A percentile compares a stretch with the other conserved stretches of the same genome.
phyloP scores from a whole-genome alignment of 1,284 basidiomycete genomes.

The Trametes versicolor region DNA sequence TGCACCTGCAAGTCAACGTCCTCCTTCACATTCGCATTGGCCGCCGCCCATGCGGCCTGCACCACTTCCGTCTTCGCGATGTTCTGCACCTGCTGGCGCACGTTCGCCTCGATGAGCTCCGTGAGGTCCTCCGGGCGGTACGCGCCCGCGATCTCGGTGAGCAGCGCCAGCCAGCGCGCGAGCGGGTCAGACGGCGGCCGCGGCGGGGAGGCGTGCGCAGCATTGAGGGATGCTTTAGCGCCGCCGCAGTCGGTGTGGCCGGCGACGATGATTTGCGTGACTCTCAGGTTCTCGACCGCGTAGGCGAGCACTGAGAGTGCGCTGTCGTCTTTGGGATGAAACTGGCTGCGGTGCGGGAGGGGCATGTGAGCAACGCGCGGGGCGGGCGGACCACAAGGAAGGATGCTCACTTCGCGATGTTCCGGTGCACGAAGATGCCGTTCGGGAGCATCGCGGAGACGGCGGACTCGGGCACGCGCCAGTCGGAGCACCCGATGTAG shows the following conservation, averaged over 20 bases:
- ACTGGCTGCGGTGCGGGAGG: slow-evolving; percentile 67
- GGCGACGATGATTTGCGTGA: slow-evolving; percentile 85
- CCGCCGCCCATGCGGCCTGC: slow-evolving; percentile 74
- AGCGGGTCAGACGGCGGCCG: slow-evolving; percentile 66
- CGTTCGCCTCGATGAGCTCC: slow-evolving; percentile 78
- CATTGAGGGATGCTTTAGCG: slow-evolving; percentile 67
- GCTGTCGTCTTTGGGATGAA: slow-evolving; percentile 83
- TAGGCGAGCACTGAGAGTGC: slow-evolving; percentile 84
- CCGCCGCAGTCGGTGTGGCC: slow-evolving; percentile 89
- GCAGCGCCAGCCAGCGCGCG: slow-evolving; percentile 77
- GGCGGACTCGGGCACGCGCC: slow-evolving; percentile 70
- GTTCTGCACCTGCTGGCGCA: slow-evolving; percentile 82
- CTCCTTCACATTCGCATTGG: too few species aligned
- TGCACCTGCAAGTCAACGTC: slow-evolving; percentile 80
- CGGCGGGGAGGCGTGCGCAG: slow-evolving; percentile 44
- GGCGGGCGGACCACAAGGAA: slow-evolving; percentile 31
- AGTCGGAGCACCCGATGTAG: slow-evolving; percentile 81
- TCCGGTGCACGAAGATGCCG: slow-evolving; percentile 76
- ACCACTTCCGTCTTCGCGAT: slow-evolving; percentile 73
- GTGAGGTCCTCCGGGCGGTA: slow-evolving; percentile 50
- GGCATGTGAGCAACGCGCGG: neutral
- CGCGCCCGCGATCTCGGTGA: slow-evolving; percentile 65
- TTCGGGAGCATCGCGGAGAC: slow-evolving; percentile 65
- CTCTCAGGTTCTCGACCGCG: slow-evolving; percentile 81
- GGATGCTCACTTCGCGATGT: slow-evolving; percentile 66